phyloP scores from a whole-genome alignment of 805 yeast genomes.

The Ogataea neopini region DNA sequence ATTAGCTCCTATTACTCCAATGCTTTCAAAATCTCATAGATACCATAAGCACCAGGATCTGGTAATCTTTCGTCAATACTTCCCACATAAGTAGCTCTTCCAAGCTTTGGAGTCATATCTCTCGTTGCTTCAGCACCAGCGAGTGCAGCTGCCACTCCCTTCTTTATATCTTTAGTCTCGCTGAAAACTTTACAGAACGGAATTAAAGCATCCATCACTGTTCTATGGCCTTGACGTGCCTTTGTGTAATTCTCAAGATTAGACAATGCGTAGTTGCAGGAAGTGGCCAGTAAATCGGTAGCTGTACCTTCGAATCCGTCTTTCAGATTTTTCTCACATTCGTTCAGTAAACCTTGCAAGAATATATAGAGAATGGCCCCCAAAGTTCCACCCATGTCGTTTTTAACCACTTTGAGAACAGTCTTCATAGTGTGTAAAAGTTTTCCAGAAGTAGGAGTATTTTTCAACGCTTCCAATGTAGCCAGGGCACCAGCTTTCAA shows the following conservation, averaged over 20 bases:
- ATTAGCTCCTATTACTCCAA: too few relatives aligned
- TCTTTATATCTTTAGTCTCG: conserved; percentile 23
- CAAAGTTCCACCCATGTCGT: conserved; percentile 43
- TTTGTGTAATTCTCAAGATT: conserved; percentile 37
- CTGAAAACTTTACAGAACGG: conserved; percentile 35
- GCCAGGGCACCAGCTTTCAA: conserved; percentile 38
- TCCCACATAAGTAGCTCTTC: conserved; percentile 42
- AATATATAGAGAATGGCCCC: conserved; percentile 41
- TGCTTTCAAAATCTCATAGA: conserved; percentile 33
- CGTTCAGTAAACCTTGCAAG: conserved; percentile 22
- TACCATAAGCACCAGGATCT: conserved; percentile 44
- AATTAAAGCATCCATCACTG: conserved; percentile 42
- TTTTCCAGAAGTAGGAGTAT: conserved; percentile 28
- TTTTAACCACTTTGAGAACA: conserved; percentile 33
- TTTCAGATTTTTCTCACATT: conserved; percentile 31
- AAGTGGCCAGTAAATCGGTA: conserved; percentile 25
- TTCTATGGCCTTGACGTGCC: conserved; percentile 41
- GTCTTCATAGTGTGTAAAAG: conserved; percentile 28
- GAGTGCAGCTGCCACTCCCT: conserved; percentile 32
- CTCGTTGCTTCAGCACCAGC: conserved; percentile 40
- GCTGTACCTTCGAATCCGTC: conserved; percentile 6
- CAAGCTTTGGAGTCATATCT: conserved; percentile 36
- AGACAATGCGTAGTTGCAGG: conserved; percentile 31
- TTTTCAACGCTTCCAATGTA: conserved; percentile 27
- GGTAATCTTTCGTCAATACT: conserved; percentile 32